Percentiles rank a stretch among this genome's conserved stretches.
Conservation (phyloP, 768 basidiomycete genomes). For the Tulasnella sp. region DNA sequence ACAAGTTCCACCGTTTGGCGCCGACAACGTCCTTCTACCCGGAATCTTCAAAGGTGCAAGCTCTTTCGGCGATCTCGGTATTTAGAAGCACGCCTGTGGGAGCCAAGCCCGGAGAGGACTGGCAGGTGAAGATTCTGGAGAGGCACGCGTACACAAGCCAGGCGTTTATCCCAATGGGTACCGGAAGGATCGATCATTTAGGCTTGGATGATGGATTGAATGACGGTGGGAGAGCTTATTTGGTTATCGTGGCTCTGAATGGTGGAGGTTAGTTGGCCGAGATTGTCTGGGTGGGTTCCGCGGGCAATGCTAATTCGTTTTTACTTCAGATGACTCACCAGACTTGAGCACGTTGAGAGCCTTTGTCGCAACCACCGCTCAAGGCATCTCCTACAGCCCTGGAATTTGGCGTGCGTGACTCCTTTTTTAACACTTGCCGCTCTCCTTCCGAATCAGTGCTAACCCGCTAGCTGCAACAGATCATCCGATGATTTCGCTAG, state of each 20-base stretch:
- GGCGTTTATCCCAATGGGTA: slow-evolving; percentile 90
- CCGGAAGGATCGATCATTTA: slow-evolving; percentile 41
- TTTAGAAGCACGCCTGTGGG: slow-evolving; percentile 70
- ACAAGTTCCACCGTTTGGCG: slow-evolving; percentile 88
- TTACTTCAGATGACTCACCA: slow-evolving; percentile 58
- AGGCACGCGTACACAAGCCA: slow-evolving; percentile 87
- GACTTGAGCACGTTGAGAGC: slow-evolving; percentile 70
- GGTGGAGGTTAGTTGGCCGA: slow-evolving; percentile 41
- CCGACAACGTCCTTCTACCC: slow-evolving; percentile 67
- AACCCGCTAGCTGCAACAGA: slow-evolving; percentile 47
- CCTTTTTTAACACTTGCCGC: neutral
- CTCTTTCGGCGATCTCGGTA: slow-evolving; percentile 69
- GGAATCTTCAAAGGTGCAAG: slow-evolving; percentile 41
- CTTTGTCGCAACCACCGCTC: slow-evolving; percentile 72
- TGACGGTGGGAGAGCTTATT: slow-evolving; percentile 55
- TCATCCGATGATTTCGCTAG: slow-evolving; percentile 85
- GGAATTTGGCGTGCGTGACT: slow-evolving; percentile 83
- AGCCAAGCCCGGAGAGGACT: slow-evolving; percentile 44
- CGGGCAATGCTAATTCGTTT: neutral
- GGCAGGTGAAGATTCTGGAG: slow-evolving; percentile 72
- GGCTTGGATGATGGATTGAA: slow-evolving; percentile 43
- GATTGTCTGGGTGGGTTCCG: neutral
- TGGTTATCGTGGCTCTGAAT: slow-evolving; percentile 84
- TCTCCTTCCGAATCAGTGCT: neutral
- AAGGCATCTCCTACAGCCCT: slow-evolving; percentile 80